phyloP scores from a whole-genome alignment of 495 filamentous ascomycete genomes.

The Lophium mytilinum region DNA sequence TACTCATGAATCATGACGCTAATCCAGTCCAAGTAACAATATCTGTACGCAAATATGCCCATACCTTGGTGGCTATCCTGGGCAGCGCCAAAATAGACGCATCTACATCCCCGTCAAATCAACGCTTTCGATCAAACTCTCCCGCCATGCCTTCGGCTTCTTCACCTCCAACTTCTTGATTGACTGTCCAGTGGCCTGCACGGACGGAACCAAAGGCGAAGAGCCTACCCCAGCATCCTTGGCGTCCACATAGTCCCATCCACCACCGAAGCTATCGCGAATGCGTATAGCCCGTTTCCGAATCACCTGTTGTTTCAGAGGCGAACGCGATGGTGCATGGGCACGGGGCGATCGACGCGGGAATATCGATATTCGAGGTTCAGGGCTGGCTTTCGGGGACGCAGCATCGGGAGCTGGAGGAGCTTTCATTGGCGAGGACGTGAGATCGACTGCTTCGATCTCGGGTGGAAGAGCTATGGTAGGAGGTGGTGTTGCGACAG shows the following conservation, averaged over 20 bases:
- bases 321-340: constrained; percentile 6
- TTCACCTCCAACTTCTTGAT: constrained; percentile 7
- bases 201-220: neutral
- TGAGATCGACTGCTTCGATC: neutral
- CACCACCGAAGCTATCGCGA: constrained; percentile 28
- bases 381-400: neutral
- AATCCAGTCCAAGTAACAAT: neutral
- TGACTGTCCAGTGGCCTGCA: neutral
- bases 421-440: neutral
- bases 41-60: too few species aligned
- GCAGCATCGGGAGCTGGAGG: neutral
- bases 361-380: neutral
- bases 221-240: neutral
- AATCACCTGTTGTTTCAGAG: constrained; percentile 10
- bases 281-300: constrained; percentile 28
- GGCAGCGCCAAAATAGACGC: too few species aligned
- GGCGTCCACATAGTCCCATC: constrained; percentile 27
- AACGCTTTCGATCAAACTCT: constrained; percentile 24
- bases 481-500: neutral
- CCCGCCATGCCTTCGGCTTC: constrained; percentile 15
- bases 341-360: constrained; percentile 21
- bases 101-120: constrained; percentile 21
- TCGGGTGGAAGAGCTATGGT: neutral
- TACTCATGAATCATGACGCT: neutral
- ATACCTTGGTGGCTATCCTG: too few species aligned